Percentiles rank a stretch among this genome's conserved stretches.
Conservation (phyloP, 78 protist genomes). For the Capsaspora owczarzaki region DNA sequence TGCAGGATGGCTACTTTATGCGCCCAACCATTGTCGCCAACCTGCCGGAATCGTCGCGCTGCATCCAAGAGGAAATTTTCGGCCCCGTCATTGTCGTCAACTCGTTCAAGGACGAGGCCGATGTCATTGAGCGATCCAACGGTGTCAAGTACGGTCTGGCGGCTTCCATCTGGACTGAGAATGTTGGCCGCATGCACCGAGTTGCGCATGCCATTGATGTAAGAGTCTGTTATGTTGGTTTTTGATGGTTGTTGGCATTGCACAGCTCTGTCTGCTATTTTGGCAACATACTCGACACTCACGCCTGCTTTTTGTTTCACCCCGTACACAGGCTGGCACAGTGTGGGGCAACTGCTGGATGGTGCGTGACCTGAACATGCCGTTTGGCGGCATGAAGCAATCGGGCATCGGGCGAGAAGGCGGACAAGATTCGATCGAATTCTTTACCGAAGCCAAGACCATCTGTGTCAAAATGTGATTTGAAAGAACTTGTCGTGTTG, state of each 20-base stretch:
- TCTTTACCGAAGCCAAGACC: conserved; percentile 70
- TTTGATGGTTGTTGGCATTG: no score
- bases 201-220: conserved; percentile 51
- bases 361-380: conserved; percentile 51
- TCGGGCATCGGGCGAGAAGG: conserved; percentile 86
- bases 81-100: conserved; percentile 70
- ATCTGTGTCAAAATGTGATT: conserved; percentile 69
- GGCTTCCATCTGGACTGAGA: conserved; percentile 67
- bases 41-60: background rate
- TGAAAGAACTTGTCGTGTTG: no score
- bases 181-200: conserved; percentile 43
- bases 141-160: conserved; percentile 69
- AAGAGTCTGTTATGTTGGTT: conserved; percentile 16
- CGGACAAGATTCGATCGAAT: conserved; percentile 64
- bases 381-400: conserved; percentile 68
- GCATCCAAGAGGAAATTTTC: conserved; percentile 49
- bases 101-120: conserved; percentile 55
- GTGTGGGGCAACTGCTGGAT: conserved; percentile 89
- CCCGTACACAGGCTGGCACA: conserved; percentile 32
- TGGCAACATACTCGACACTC: no score
- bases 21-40: conserved; percentile 67
- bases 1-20: conserved; percentile 48
- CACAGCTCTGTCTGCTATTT: no score
- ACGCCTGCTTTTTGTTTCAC: background rate
- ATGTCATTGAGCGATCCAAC: conserved; percentile 64